Percentiles rank a stretch among this genome's conserved stretches.
Evolutionary conservation across 495 filamentous ascomycete genomes (phyloP).

Genomic region (Aspergillus cavernicola): DNA sequence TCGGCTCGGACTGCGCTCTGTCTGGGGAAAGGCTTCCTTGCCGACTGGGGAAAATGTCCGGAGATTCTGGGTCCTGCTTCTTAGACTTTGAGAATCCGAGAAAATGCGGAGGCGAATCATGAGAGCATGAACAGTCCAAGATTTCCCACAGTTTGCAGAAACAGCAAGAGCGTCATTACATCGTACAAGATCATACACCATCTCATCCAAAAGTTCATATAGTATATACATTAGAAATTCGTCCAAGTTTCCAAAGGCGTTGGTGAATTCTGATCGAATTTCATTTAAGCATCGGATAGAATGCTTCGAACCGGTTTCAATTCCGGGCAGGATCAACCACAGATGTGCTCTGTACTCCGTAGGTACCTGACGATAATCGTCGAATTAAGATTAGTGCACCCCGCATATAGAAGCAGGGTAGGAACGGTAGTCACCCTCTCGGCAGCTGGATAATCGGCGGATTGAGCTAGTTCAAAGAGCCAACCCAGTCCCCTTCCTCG

Average conservation of each 20-base stretch:
- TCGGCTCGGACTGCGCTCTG: not conserved
- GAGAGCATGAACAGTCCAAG: not conserved
- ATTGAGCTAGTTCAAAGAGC: constrained; percentile 48
- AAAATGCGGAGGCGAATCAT: constrained; percentile 4
- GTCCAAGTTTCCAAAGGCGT: not conserved
- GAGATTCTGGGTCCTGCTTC: too few relatives aligned
- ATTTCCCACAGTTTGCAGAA: too few relatives aligned
- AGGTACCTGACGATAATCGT: constrained; percentile 7
- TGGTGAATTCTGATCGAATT: too few relatives aligned
- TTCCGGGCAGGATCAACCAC: not conserved
- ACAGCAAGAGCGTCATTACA: too few relatives aligned
- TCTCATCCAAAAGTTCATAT: not conserved
- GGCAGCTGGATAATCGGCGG: not conserved
- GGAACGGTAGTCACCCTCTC: not conserved
- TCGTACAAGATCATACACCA: not conserved
- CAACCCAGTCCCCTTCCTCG: constrained; percentile 70
- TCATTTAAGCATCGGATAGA: too few relatives aligned
- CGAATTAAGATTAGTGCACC: constrained; percentile 9
- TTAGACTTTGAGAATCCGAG: not conserved
- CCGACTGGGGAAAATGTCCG: constrained; percentile 1
- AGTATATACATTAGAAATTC: not conserved
- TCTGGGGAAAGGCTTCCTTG: constrained; percentile 7
- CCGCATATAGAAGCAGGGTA: constrained; percentile 5
- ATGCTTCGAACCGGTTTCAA: too few relatives aligned
- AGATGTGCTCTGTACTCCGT: too few relatives aligned